These are phyloP conservation scores for fission yeast (Schizosaccharomyces pombe) DNA, from an alignment of 805 yeast genomes.

Conservation along the genomic window DNA sequence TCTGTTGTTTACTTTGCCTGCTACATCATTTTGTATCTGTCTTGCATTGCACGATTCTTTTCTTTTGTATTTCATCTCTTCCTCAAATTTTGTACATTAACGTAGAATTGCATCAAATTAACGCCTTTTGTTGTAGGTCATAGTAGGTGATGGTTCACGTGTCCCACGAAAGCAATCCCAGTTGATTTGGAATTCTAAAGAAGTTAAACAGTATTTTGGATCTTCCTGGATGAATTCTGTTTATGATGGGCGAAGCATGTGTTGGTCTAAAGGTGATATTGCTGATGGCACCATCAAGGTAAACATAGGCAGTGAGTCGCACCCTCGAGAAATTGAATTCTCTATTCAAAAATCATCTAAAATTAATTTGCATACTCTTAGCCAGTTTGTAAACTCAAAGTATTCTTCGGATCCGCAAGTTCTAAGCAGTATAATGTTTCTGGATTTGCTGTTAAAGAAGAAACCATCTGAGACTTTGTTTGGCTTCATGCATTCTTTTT, in stretches of 20 bases:
- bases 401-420: slow-evolving; percentile 6
- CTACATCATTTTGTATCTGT: too few species aligned
- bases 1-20: too few species aligned
- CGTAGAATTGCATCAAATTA: too few species aligned
- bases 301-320: slow-evolving; percentile 2
- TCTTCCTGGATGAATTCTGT: not conserved
- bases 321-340: slow-evolving; percentile 4
- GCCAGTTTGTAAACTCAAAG: slow-evolving; percentile 6
- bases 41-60: not conserved
- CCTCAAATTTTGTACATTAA: not conserved
- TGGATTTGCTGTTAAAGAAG: slow-evolving; percentile 7
- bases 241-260: slow-evolving; percentile 6
- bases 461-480: slow-evolving; percentile 5
- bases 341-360: slow-evolving; percentile 5
- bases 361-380: slow-evolving; percentile 7
- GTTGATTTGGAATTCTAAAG: not conserved
- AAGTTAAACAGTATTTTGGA: not conserved
- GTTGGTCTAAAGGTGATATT: not conserved
- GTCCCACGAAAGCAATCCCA: not conserved
- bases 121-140: too few species aligned
- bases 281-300: not conserved
- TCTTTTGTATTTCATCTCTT: not conserved
- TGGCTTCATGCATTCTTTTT: not conserved
- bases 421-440: slow-evolving; percentile 7
- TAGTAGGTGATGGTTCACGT: not conserved